Percentiles rank a stretch among this genome's conserved stretches.
phyloP scores from a whole-genome alignment of 23 red algal species.

The Gracilaria vermiculophylla region DNA sequence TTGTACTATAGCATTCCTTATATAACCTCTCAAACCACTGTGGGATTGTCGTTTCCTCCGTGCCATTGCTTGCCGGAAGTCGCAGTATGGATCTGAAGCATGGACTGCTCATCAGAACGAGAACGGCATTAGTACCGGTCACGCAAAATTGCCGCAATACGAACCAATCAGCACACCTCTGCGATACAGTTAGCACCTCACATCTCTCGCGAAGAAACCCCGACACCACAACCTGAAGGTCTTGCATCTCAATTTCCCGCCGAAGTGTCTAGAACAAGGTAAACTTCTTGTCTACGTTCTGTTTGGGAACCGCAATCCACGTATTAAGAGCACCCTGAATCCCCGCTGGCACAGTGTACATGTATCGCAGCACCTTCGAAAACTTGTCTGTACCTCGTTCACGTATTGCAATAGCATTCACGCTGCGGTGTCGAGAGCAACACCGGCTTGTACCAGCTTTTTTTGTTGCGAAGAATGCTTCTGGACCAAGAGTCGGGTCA shows the following conservation, averaged over 20 bases:
- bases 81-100: no score
- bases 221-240: no score
- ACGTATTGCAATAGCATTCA: background rate
- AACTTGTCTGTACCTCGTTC: background rate
- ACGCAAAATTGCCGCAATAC: background rate
- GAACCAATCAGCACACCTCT: slow-evolving; percentile 15
- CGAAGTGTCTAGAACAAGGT: background rate
- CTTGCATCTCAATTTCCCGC: background rate
- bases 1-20: no score
- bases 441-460: background rate
- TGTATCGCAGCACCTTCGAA: background rate
- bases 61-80: no score
- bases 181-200: slow-evolving; percentile 17
- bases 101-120: background rate
- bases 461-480: background rate
- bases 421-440: background rate
- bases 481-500: background rate
- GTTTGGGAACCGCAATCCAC: slow-evolving; percentile 32
- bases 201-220: slow-evolving; percentile 22
- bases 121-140: background rate
- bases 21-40: no score
- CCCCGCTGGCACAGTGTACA: background rate
- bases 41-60: no score
- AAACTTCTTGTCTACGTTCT: background rate
- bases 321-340: slow-evolving; percentile 3